phyloP scores from a whole-genome alignment of 2,329 filamentous ascomycete species.

The Pseudogymnoascus destructans region DNA sequence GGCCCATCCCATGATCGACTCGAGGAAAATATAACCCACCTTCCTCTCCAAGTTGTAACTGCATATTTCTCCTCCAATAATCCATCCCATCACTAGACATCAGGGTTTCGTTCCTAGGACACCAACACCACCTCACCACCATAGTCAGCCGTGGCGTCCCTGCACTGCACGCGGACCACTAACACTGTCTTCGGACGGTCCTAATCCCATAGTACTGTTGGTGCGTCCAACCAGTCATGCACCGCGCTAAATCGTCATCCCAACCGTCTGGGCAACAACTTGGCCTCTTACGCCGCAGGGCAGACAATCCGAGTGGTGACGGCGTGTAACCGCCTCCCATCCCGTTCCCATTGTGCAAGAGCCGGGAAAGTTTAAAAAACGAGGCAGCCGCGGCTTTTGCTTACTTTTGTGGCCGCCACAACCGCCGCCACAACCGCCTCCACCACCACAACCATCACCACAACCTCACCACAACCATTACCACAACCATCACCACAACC shows the following conservation, averaged over 20 bases:
- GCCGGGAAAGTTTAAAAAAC: too few species aligned
- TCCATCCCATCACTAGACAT: neutral
- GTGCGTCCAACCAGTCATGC: neutral
- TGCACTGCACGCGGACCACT: neutral
- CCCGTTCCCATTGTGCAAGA: too few species aligned
- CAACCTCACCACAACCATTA: too few species aligned
- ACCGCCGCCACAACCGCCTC: too few species aligned
- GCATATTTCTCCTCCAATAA: neutral
- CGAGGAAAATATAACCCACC: neutral
- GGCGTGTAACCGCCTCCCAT: too few species aligned
- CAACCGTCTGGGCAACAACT: neutral
- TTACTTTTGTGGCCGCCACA: too few species aligned
- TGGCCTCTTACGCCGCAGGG: neutral
- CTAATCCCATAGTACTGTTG: neutral
- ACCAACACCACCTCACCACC: neutral
- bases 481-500: too few species aligned
- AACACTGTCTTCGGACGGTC: too few species aligned
- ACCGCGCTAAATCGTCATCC: slow-evolving; percentile 4
- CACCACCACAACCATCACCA: too few species aligned
- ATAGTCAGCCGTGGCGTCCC: neutral
- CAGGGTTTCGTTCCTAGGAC: neutral
- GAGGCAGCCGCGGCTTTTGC: too few species aligned
- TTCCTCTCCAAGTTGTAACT: neutral
- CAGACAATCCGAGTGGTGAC: neutral
- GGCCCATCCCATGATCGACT: neutral